Percentiles rank a stretch among this genome's conserved stretches.
Evolutionary conservation across 2,329 filamentous ascomycete species (phyloP).

Genomic region (Verticillium albo-atrum): DNA sequence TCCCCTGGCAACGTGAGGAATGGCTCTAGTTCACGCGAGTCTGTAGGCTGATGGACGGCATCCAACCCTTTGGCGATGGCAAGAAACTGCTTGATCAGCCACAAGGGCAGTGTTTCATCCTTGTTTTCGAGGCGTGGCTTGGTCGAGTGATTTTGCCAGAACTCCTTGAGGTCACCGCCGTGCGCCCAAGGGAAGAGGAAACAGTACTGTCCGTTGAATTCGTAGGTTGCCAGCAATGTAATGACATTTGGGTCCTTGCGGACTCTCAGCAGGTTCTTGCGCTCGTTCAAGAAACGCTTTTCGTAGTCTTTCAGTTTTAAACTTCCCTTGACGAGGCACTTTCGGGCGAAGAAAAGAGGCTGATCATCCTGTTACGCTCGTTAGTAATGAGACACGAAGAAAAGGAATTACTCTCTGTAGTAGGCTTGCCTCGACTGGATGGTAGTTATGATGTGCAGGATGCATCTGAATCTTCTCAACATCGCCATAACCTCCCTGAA

Average conservation of each 20-base stretch:
- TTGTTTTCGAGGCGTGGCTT: neutral
- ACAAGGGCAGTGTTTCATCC: neutral
- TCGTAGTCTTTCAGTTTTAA: neutral
- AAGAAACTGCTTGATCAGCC: slow-evolving; percentile 8
- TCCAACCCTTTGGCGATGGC: slow-evolving; percentile 5
- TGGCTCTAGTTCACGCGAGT: neutral
- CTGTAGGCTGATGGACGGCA: neutral
- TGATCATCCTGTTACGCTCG: neutral
- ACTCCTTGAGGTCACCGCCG: slow-evolving; percentile 3
- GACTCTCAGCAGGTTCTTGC: neutral
- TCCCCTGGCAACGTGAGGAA: neutral
- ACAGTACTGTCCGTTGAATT: slow-evolving; percentile 4
- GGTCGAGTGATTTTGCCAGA: slow-evolving; percentile 6
- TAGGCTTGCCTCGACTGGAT: neutral
- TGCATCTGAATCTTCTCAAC: neutral
- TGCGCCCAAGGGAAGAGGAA: slow-evolving; percentile 14
- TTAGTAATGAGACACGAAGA: neutral
- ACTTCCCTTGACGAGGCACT: neutral
- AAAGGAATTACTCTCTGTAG: neutral
- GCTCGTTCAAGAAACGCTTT: no score
- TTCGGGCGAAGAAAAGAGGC: neutral
- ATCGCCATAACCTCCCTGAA: neutral
- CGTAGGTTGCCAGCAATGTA: slow-evolving; percentile 10
- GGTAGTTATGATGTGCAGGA: neutral
- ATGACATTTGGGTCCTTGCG: slow-evolving; percentile 5